Base-by-base conservation (phyloP, 1,139 yeast genomes). In the Scheffersomyces cryptocercus region DNA sequence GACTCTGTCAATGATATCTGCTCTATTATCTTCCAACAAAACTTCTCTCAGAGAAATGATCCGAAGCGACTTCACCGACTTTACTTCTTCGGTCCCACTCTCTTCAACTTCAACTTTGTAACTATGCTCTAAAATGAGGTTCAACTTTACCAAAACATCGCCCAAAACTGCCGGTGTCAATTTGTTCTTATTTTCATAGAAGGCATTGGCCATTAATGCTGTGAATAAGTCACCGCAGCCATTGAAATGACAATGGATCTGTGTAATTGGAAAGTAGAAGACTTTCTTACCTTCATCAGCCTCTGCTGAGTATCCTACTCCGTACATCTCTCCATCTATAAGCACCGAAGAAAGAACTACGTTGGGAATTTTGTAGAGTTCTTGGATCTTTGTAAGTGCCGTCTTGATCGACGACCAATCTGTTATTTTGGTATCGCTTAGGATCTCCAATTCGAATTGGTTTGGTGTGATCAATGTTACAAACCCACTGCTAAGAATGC, bases 191-290 rank as follows among this genome's bases (percentile, higher is more conserved):
- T 60, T 56, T 6, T 53, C 45, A 44, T 56, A 60, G 47, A 67
- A 72, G 6, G 56, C 58, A 41, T 71, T 58, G 13, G 76, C 65
- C n/a, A 73, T 39, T 26, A 74, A 56, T 1, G 71, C 77, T 1
- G 75, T 64, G 49, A 74, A 72, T 16, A 74, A 58, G 49, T 74
- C 79, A 5, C 79, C 79, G 51, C 77, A 70, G 4, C 79, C 79
- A 45, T 64, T 72, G 55, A 74, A 74, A 34, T 59, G 57, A 49
- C 76, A 70, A 12, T 56, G 54, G 15, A 74, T 66, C 48, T 61
- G 61, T 2, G 59, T 51, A 13, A 73, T 64, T 0, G 69, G 68
- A 3, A 70, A 41, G 38, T 59, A 53, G 44, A 71, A 69, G 2
- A 59, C 41, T 12, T 41, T 33, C 6, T 40, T 45, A 20, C 42